Evolutionary conservation across 768 basidiomycete genomes (phyloP).

Genomic region (Rhodotorula diobovata): DNA sequence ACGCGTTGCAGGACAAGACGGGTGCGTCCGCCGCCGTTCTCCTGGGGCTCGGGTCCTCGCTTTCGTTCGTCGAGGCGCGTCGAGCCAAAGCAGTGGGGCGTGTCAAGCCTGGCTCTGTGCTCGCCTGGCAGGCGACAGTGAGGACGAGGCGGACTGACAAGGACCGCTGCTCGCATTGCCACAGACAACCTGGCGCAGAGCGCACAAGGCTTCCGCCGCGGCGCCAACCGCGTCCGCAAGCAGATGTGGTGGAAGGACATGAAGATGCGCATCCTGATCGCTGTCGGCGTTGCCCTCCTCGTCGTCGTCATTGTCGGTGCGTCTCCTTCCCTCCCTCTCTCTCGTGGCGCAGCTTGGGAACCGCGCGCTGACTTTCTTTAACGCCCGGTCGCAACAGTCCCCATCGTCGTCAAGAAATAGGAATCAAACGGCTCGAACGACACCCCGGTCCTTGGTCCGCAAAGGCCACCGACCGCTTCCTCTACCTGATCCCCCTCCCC

Average conservation of each 20-base stretch:
- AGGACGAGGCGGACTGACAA: not conserved
- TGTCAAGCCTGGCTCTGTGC: no score
- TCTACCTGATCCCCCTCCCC: not conserved
- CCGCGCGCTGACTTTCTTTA: no score
- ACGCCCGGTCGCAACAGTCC: no score
- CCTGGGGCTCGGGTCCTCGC: not conserved
- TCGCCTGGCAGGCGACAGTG: no score
- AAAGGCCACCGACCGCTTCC: not conserved
- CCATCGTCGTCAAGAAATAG: constrained; percentile 40
- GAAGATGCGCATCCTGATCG: constrained; percentile 96
- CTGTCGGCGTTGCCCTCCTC: constrained; percentile 78
- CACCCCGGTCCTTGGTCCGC: not conserved
- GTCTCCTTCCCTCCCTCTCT: not conserved
- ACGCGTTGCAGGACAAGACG: constrained; percentile 95
- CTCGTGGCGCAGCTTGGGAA: no score
- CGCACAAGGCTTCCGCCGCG: constrained; percentile 96
- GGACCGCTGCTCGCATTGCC: not conserved
- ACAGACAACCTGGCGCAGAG: constrained; percentile 93
- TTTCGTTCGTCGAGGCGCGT: not conserved
- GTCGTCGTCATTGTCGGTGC: constrained; percentile 82
- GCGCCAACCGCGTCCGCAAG: constrained; percentile 96
- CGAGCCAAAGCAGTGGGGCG: no score
- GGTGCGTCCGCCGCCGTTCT: constrained; percentile 55
- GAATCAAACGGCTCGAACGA: constrained; percentile 37
- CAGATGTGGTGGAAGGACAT: constrained; percentile 55